Conservation (phyloP, 768 basidiomycete genomes). For the Tulasnella sp. region DNA sequence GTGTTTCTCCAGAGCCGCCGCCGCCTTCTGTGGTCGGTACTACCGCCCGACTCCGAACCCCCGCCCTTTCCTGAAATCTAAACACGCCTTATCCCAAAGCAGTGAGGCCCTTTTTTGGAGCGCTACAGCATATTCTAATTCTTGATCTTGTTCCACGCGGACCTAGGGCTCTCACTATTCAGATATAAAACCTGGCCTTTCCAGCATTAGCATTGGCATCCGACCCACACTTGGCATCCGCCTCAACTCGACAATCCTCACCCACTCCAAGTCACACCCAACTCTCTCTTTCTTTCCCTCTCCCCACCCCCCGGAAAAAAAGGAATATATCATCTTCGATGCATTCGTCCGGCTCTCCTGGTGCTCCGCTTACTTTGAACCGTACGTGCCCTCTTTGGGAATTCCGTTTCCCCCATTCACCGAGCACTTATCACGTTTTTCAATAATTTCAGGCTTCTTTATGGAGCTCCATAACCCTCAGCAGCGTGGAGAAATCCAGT, state of each 20-base stretch:
- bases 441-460: neutral
- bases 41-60: neutral
- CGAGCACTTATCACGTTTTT: neutral
- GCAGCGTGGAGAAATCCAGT: neutral
- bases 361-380: neutral
- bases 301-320: no score
- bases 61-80: neutral
- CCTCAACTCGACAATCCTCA: neutral
- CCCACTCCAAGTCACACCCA: neutral
- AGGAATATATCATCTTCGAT: neutral
- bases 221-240: neutral
- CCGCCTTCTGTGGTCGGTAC: neutral
- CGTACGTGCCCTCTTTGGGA: neutral
- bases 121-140: neutral
- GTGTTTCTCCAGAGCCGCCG: neutral
- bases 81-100: neutral
- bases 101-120: neutral
- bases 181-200: no score
- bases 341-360: neutral
- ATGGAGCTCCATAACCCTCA: neutral
- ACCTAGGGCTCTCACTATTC: no score
- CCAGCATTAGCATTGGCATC: neutral
- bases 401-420: neutral
- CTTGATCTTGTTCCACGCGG: neutral
- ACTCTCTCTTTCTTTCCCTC: no score